Evolutionary conservation across 257 asterid genomes (phyloP).

Genomic region (Catharanthus roseus): DNA sequence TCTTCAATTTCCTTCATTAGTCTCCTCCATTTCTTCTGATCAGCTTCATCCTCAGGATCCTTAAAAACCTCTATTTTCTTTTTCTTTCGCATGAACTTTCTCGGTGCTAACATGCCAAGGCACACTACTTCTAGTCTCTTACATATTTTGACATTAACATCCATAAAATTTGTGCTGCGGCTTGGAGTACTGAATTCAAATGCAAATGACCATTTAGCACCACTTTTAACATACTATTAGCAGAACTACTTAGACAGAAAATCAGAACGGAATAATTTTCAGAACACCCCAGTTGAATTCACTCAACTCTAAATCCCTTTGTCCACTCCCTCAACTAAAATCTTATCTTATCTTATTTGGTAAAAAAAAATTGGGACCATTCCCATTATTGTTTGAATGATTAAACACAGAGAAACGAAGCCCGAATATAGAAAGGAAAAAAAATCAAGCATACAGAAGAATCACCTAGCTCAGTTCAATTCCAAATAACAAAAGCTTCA

Average conservation of each 20-base stretch:
- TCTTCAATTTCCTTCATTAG: slow-evolving; percentile 88
- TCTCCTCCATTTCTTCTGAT: slow-evolving; percentile 85
- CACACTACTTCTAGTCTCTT: slow-evolving; percentile 68
- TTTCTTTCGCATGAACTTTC: slow-evolving; percentile 92
- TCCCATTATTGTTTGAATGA: not conserved
- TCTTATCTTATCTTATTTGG: not conserved
- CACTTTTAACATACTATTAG: not conserved
- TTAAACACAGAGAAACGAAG: not conserved
- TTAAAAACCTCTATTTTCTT: slow-evolving; percentile 74
- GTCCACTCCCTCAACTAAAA: not conserved
- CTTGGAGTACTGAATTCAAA: slow-evolving; percentile 46
- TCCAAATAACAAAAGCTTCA: not conserved
- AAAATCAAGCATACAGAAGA: too few species aligned
- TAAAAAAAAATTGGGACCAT: not conserved
- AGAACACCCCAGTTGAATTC: not conserved
- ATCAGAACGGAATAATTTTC: not conserved
- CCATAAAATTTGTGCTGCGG: slow-evolving; percentile 34
- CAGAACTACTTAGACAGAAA: not conserved
- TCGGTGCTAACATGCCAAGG: slow-evolving; percentile 80
- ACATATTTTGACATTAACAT: slow-evolving; percentile 38
- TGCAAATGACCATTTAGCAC: slow-evolving; percentile 5
- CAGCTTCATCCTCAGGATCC: slow-evolving; percentile 68
- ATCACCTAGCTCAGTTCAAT: too few species aligned
- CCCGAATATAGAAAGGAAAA: not conserved
- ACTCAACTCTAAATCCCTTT: not conserved